Base-by-base conservation (phyloP, 2,329 filamentous ascomycete genomes). In the Fonsecaea pedrosoi region DNA sequence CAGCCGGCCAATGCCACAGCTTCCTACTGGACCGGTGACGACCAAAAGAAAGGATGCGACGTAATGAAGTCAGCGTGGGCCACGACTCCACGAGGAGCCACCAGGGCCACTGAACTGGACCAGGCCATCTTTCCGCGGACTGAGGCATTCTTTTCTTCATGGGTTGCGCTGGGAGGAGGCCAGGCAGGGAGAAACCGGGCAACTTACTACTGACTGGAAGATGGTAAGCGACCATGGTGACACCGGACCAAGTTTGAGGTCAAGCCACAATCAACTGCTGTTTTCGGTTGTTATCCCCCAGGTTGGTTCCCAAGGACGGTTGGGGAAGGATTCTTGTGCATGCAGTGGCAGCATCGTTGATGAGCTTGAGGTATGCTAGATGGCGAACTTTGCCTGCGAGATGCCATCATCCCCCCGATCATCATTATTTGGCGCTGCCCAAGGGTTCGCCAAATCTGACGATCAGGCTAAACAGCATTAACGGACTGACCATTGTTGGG, bases 11-110 rank as follows among this genome's bases (percentile, higher is more conserved):
- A 61, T 62, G 57, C 62, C 68, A 63, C 55, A n/a, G 62, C 50
- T 64, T 50, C 32, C 53, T 34, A 50, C 18, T 64, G 60, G 50
- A 18, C 60, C 58, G 58, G 60, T 56, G 48, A 60, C 60, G 65
- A 67, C 54, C 54, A 37, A 38, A 12, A 35, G 35, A 38, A 56
- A 59, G 55, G 63, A 68, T 68, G 64, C 68, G 68, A 70, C 66
- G 60, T 62, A 69, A 70, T 70, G 68, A 70, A 66, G 68, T 68
- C 66, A 70, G 66, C 63, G 63, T 65, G 60, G 65, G 63, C 60
- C 45, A 50, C 45, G 54, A 25, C 25, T 25, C 25, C 25, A 25
- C 2, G 25, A 25, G 12, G 53, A 35, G 34, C 30, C 18, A 30
- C 18, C 21, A 2, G 15, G 5, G 45, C 18, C 48, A 53, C 7